phyloP scores from a whole-genome alignment of 768 basidiomycete genomes.

The Rhodocollybia butyracea region DNA sequence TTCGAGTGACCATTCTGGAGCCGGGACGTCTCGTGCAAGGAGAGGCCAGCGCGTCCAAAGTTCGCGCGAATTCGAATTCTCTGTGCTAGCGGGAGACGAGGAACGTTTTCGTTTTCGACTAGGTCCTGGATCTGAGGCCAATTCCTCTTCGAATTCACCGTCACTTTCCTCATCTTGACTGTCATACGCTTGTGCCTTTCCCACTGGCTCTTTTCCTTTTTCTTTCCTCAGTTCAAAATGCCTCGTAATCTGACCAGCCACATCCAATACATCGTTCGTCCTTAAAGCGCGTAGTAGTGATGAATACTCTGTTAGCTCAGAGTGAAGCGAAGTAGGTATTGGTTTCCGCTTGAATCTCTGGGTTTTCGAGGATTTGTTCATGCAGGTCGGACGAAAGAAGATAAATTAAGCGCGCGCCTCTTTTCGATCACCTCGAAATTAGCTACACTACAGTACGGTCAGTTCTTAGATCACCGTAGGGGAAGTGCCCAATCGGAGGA shows the following conservation, averaged over 20 bases:
- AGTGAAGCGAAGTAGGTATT: slow-evolving; percentile 54
- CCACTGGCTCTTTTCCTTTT: slow-evolving; percentile 16
- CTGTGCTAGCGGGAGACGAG: background rate
- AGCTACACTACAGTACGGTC: too few species aligned
- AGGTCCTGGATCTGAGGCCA: background rate
- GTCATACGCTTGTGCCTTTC: slow-evolving; percentile 17
- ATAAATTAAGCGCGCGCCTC: too few species aligned
- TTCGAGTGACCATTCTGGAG: slow-evolving; percentile 67
- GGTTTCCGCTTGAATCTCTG: slow-evolving; percentile 32
- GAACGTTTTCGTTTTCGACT: slow-evolving; percentile 20
- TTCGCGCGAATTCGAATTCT: slow-evolving; percentile 22
- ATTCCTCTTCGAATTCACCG: slow-evolving; percentile 8
- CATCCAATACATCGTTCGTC: slow-evolving; percentile 53
- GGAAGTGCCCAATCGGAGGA: too few species aligned
- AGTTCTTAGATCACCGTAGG: too few species aligned
- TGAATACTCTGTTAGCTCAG: slow-evolving; percentile 65
- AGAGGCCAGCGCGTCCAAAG: slow-evolving; percentile 80
- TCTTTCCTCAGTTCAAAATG: slow-evolving; percentile 16
- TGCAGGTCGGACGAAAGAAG: too few species aligned
- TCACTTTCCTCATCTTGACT: slow-evolving; percentile 21
- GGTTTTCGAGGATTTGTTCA: too few species aligned
- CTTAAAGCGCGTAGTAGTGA: slow-evolving; percentile 64
- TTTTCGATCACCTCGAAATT: too few species aligned
- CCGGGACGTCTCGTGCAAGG: slow-evolving; percentile 51
- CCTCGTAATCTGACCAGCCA: slow-evolving; percentile 48